These are phyloP conservation scores for Polytolypa hystricis DNA, from an alignment of 2,329 filamentous ascomycete genomes.

Conservation along the genomic window DNA sequence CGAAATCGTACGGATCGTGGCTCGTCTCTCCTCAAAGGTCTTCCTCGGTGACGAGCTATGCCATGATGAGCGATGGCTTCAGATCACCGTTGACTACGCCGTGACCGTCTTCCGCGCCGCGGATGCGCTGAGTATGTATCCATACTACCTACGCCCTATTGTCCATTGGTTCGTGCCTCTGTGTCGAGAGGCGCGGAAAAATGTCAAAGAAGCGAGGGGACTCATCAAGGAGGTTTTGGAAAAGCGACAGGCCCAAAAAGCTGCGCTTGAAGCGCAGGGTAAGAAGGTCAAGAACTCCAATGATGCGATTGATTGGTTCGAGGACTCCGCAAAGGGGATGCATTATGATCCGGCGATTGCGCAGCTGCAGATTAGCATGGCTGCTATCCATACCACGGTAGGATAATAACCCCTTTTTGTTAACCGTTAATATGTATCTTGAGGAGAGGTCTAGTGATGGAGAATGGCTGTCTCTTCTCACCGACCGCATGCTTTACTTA, in stretches of 20 bases:
- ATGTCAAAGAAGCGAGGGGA: slow-evolving; percentile 26
- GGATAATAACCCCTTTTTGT: neutral
- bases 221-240: slow-evolving; percentile 23
- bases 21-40: slow-evolving; percentile 43
- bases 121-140: slow-evolving; percentile 34
- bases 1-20: slow-evolving; percentile 38
- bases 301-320: slow-evolving; percentile 22
- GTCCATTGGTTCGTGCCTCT: slow-evolving; percentile 37
- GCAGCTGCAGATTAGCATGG: slow-evolving; percentile 21
- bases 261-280: slow-evolving; percentile 8
- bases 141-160: slow-evolving; percentile 30
- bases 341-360: slow-evolving; percentile 11
- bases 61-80: slow-evolving; percentile 45
- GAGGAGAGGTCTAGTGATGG: too few relatives aligned
- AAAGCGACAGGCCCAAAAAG: slow-evolving; percentile 15
- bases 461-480: too few relatives aligned
- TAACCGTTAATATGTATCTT: too few relatives aligned
- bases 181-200: slow-evolving; percentile 27
- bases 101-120: slow-evolving; percentile 16
- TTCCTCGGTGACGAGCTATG: slow-evolving; percentile 44
- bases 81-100: slow-evolving; percentile 19
- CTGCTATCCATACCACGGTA: slow-evolving; percentile 24
- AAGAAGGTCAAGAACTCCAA: slow-evolving; percentile 10
- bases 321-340: slow-evolving; percentile 11
- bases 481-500: too few relatives aligned